phyloP scores from a whole-genome alignment of 352 stramenopile species.

The Phytophthora aleatoria region DNA sequence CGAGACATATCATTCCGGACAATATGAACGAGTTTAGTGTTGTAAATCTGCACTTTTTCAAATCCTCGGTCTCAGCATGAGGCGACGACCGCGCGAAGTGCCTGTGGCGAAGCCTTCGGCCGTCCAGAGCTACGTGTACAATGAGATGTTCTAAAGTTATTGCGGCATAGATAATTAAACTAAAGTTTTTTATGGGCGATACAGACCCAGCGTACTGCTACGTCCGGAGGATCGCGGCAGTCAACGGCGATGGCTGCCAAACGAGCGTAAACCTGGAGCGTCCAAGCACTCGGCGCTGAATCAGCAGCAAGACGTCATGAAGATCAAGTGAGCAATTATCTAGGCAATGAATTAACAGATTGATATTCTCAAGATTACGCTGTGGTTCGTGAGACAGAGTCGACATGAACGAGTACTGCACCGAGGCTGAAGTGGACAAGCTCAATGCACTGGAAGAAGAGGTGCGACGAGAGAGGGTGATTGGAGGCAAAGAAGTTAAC shows the following conservation, averaged over 20 bases:
- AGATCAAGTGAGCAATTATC: conserved; percentile 21
- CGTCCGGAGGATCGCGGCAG: conserved; percentile 25
- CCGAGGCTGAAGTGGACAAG: conserved; percentile 34
- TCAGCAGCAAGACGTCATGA: conserved; percentile 32
- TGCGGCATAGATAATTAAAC: conserved; percentile 1
- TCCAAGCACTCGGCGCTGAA: conserved; percentile 55
- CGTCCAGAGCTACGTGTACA: conserved; percentile 58
- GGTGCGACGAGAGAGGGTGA: conserved; percentile 21
- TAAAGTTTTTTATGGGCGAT: not conserved
- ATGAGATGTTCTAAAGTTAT: not conserved
- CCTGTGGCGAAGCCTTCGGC: conserved; percentile 61
- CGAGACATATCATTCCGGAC: not conserved
- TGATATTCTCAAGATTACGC: conserved; percentile 10
- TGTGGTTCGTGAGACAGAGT: conserved; percentile 24
- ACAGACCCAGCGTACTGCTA: conserved; percentile 29
- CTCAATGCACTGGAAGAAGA: conserved; percentile 50
- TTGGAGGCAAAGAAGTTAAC: conserved; percentile 2
- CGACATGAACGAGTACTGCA: conserved; percentile 41
- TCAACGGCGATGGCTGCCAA: conserved; percentile 52
- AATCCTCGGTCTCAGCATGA: conserved; percentile 19
- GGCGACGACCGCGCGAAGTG: conserved; percentile 52
- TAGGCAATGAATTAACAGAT: not conserved
- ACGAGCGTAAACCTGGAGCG: conserved; percentile 45
- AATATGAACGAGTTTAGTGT: conserved; percentile 4
- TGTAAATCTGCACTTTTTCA: conserved; percentile 2